Percentiles rank a stretch among this genome's conserved stretches.
Conservation (phyloP, 2,329 filamentous ascomycete genomes). For the Stemphylium beticola region DNA sequence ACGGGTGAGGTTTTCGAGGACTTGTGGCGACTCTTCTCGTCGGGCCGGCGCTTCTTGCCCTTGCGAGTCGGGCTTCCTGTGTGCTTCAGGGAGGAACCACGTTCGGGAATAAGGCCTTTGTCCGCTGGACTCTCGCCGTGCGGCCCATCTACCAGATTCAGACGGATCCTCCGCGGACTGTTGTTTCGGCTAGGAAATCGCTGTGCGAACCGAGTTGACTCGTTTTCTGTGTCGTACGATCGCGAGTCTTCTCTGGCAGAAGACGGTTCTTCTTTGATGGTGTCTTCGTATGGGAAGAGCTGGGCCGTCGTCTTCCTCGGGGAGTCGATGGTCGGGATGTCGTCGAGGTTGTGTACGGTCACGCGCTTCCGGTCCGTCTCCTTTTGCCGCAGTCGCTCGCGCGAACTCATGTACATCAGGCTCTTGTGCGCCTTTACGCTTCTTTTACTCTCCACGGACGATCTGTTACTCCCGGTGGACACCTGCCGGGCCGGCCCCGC, state of each 20-base stretch:
- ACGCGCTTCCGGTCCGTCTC: slow-evolving; percentile 67
- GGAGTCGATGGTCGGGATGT: slow-evolving; percentile 41
- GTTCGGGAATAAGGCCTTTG: slow-evolving; percentile 40
- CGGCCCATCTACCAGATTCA: slow-evolving; percentile 32
- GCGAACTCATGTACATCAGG: slow-evolving; percentile 76
- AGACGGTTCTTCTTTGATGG: slow-evolving; percentile 46
- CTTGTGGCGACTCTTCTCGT: slow-evolving; percentile 33
- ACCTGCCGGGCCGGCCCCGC: slow-evolving; percentile 33
- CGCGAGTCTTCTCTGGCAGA: slow-evolving; percentile 19
- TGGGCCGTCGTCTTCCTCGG: slow-evolving; percentile 30
- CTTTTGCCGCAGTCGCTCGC: slow-evolving; percentile 68
- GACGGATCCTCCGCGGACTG: slow-evolving; percentile 39
- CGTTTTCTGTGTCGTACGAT: slow-evolving; percentile 20
- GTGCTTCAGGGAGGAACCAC: slow-evolving; percentile 44
- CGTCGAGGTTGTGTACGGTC: slow-evolving; percentile 52
- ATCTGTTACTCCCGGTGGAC: slow-evolving; percentile 40
- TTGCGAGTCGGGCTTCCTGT: slow-evolving; percentile 43
- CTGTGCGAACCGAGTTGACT: slow-evolving; percentile 37
- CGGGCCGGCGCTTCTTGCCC: slow-evolving; percentile 32
- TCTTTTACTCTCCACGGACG: slow-evolving; percentile 45
- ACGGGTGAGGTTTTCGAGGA: slow-evolving; percentile 36
- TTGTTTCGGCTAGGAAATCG: slow-evolving; percentile 36
- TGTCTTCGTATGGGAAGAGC: slow-evolving; percentile 43
- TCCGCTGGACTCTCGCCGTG: slow-evolving; percentile 36
- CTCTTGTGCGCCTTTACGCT: slow-evolving; percentile 56